These are phyloP conservation scores for Bipolaris sorokiniana DNA, from an alignment of 2,329 filamentous ascomycete species.

Conservation along the genomic window DNA sequence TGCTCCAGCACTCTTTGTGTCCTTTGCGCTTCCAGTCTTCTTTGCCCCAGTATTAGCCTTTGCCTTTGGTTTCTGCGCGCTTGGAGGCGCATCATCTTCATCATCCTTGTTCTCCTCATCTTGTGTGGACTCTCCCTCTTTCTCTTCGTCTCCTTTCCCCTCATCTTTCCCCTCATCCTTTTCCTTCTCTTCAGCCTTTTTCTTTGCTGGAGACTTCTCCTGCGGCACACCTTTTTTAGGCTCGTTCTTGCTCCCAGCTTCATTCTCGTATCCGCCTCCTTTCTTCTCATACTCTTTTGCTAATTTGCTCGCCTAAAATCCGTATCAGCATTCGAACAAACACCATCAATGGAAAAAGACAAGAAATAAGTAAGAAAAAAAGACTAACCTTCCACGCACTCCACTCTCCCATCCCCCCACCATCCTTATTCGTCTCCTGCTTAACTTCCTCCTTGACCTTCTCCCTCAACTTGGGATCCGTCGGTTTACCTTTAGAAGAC, in stretches of 20 bases:
- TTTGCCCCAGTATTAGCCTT: slow-evolving; percentile 28
- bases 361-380: not conserved
- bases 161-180: slow-evolving; percentile 19
- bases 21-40: slow-evolving; percentile 16
- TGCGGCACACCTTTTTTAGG: slow-evolving; percentile 51
- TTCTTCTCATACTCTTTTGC: slow-evolving; percentile 52
- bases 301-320: slow-evolving; percentile 49
- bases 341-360: not conserved
- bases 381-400: slow-evolving; percentile 54
- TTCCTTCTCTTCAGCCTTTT: slow-evolving; percentile 17
- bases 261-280: slow-evolving; percentile 52
- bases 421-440: slow-evolving; percentile 54
- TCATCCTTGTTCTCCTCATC: slow-evolving; percentile 13
- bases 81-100: slow-evolving; percentile 22
- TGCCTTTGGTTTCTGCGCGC: slow-evolving; percentile 31
- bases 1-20: slow-evolving; percentile 26
- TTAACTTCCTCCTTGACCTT: slow-evolving; percentile 56
- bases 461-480: slow-evolving; percentile 54
- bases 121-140: slow-evolving; percentile 14
- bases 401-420: slow-evolving; percentile 55
- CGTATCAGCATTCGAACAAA: not conserved
- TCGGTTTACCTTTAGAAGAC: slow-evolving; percentile 55
- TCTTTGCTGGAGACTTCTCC: slow-evolving; percentile 29
- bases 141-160: not conserved
- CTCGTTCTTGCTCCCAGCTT: slow-evolving; percentile 52